These are phyloP conservation scores for Pleurotus djamor DNA, from an alignment of 768 basidiomycete genomes.

Conservation along the genomic window DNA sequence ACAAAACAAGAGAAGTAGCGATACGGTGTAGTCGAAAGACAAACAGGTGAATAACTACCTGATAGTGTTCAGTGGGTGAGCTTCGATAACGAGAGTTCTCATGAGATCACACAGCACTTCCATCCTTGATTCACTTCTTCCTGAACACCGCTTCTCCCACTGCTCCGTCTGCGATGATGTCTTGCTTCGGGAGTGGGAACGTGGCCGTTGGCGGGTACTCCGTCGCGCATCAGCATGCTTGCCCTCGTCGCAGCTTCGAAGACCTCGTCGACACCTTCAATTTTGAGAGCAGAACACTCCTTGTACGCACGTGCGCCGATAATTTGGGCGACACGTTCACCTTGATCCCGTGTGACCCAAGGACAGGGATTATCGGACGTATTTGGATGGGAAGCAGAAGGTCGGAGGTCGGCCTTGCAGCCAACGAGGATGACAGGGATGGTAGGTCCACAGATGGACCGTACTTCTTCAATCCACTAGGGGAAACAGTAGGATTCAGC, in stretches of 20 bases:
- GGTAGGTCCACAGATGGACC: conserved; percentile 88
- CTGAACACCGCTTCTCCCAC: conserved; percentile 19
- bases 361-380: conserved; percentile 39
- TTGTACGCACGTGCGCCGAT: conserved; percentile 95
- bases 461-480: conserved; percentile 98
- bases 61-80: not conserved
- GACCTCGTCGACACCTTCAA: conserved; percentile 93
- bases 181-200: conserved; percentile 31
- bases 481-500: conserved; percentile 10
- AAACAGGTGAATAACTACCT: conserved; percentile 1
- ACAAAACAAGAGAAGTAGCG: not conserved
- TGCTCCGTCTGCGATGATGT: conserved; percentile 55
- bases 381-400: conserved; percentile 44
- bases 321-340: conserved; percentile 73
- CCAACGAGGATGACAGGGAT: conserved; percentile 96
- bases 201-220: conserved; percentile 51
- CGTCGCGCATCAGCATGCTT: conserved; percentile 94
- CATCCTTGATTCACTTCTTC: conserved; percentile 3
- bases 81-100: not conserved
- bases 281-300: conserved; percentile 89
- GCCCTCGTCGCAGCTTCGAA: conserved; percentile 97
- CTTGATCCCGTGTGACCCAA: conserved; percentile 77
- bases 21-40: not conserved
- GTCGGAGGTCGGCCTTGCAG: conserved; percentile 92
- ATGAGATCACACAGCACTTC: conserved; percentile 12